Base-by-base conservation (phyloP, 2,329 filamentous ascomycete genomes). In the Cladosporium sp. region DNA sequence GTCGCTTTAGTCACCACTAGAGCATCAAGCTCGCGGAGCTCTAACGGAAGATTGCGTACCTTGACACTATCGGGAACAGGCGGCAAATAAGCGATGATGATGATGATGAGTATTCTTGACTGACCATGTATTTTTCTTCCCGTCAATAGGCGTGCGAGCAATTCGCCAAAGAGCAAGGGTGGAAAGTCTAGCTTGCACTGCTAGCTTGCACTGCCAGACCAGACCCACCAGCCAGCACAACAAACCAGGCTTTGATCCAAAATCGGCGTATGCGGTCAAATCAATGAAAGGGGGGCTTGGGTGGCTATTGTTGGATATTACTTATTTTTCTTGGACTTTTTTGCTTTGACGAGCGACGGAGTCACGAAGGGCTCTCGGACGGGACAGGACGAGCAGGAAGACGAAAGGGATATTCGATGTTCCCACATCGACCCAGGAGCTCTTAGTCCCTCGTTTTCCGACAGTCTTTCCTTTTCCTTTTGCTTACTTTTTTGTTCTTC, bases 81-180 rank as follows among this genome's bases (percentile, higher is more conserved):
- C n/a, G n/a, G 41, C 7, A 21, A 4, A 4, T 5, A 47, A 47
- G 41, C 41, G 41, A 47, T 21, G n/a, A 36, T 4, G 8, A 34
- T 34, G 4, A 36, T 15, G 15, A 41, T 4, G 18, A 41, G 2
- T 34, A 12, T 34, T 34, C 18, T 32, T 30, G 18, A 47, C 57
- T 59, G 24, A 59, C 57, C 18, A 30, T 12, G 49, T 34, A 2
- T 28, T 28, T 36, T 36, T 51, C 28, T 26, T 24, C 44, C 18
- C 15, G 51, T 55, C 21, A 38, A 47, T 70, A 92, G 90, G 90
- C 90, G 59, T 93, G 90, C 80, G 90, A 93, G 76, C 93, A 97
- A 80, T 97, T 97, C 78, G 94, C 94, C 66, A 97, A 97, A 80
- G 94, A 98, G 79, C 92, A 98, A 66, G 75, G 75, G 51, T 76